Base-by-base conservation (phyloP, 1,284 basidiomycete species). In the Fomitopsis pinicola region DNA sequence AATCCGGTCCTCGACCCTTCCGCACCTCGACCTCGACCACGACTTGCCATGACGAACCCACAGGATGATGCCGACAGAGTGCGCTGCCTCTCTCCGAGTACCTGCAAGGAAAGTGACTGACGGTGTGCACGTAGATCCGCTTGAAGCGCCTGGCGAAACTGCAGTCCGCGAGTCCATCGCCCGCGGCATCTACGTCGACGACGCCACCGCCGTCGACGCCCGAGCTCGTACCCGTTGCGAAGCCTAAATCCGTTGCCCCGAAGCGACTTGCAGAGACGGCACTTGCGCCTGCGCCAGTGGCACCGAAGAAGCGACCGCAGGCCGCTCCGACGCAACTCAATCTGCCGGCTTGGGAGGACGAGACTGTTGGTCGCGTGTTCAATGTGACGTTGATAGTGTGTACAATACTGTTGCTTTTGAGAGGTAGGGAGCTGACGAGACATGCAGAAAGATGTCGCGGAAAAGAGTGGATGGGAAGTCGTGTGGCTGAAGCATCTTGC, bases 401-500 rank as follows among this genome's bases (percentile, higher is more conserved):
- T 79, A 57, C n/a, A 17, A 45, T 7, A 42, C 3, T 62, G 35
- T 62, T 17, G 28, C 26, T 38, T 30, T 12, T 5, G 2, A 22
- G 22, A 3, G 42, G 40, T 40, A 40, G 12, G 61, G 48, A 7
- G 50, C 35, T 58, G 55, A 57, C 42, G 12, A 33, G 53, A 17
- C 55, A 3, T 28, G 50, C 38, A 96, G 92, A 84, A 82, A 76
- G 78, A 82, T 3, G 81, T 85, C 4, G 92, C 94, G 0, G 86
- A 93, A 71, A 75, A 77, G 62, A 89, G 79, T 62, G 82, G 83
- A 48, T 91, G 89, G 78, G 82, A 88, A 59, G 76, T 89, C 54
- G 89, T 92, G 35, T 97, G 93, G 91, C 83, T 99, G 61, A 94
- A 95, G 75, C 76, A 80, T 45, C 78, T 97, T 12, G 84, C 84